A percentile compares a stretch with the other conserved stretches of the same genome.
phyloP scores from a whole-genome alignment of 2,329 filamentous ascomycete species.

The Pezicula radicicola region DNA sequence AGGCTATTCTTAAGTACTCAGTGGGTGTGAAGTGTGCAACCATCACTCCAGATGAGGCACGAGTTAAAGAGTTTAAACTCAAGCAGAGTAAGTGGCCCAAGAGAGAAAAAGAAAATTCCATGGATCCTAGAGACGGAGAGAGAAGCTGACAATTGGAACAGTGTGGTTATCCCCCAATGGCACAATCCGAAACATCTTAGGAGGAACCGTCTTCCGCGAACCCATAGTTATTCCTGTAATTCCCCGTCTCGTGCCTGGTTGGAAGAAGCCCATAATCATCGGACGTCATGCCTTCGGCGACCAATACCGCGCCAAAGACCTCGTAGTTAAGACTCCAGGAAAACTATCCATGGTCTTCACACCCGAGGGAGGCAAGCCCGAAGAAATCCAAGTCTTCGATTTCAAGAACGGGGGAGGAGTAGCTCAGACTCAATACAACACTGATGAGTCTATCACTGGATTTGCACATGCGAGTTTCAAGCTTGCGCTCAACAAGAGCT shows the following conservation, averaged over 20 bases:
- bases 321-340: slow-evolving; percentile 76
- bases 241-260: slow-evolving; percentile 90
- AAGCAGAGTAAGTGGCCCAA: slow-evolving; percentile 75
- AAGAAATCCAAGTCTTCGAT: slow-evolving; percentile 86
- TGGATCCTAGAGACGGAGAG: slow-evolving; percentile 7
- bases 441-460: slow-evolving; percentile 87
- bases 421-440: slow-evolving; percentile 97
- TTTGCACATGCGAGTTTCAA: slow-evolving; percentile 98
- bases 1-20: slow-evolving; percentile 98
- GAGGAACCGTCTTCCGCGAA: slow-evolving; percentile 98
- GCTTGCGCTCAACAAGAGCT: slow-evolving; percentile 79
- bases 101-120: neutral
- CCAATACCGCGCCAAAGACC: slow-evolving; percentile 96
- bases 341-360: slow-evolving; percentile 95
- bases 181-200: slow-evolving; percentile 72
- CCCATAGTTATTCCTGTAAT: slow-evolving; percentile 95
- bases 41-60: slow-evolving; percentile 95
- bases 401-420: slow-evolving; percentile 86
- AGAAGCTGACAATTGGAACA: slow-evolving; percentile 32
- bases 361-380: slow-evolving; percentile 74
- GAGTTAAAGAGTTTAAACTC: slow-evolving; percentile 96
- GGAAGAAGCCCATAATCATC: slow-evolving; percentile 99
- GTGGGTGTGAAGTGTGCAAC: slow-evolving; percentile 99
- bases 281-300: slow-evolving; percentile 97
- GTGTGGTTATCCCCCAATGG: slow-evolving; percentile 99